Evolutionary conservation across 331 rosid species (phyloP).

Genomic region (Acacia pycnantha): DNA sequence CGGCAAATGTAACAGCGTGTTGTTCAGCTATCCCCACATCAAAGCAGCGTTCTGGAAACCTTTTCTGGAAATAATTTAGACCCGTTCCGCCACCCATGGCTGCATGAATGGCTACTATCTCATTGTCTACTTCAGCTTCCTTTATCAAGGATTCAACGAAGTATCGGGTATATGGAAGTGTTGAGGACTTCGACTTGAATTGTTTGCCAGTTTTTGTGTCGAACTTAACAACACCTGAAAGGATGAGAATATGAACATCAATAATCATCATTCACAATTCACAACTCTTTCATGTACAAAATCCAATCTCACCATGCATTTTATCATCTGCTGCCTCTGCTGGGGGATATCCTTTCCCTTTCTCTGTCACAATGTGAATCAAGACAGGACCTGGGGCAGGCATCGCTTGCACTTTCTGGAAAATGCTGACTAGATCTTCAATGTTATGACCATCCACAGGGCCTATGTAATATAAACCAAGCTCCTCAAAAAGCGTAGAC

Average conservation of each 20-base stretch:
- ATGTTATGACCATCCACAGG: slow-evolving; percentile 86
- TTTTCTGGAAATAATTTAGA: slow-evolving; percentile 79
- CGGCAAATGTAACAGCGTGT: slow-evolving; percentile 92
- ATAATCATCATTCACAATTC: slow-evolving; percentile 14
- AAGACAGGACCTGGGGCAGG: slow-evolving; percentile 87
- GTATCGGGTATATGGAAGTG: slow-evolving; percentile 78
- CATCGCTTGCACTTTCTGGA: slow-evolving; percentile 61
- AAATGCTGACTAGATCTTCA: slow-evolving; percentile 64
- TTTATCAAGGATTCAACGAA: slow-evolving; percentile 79
- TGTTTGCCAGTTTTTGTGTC: slow-evolving; percentile 80
- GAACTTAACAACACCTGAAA: slow-evolving; percentile 81
- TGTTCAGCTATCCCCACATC: slow-evolving; percentile 95
- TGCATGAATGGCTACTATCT: slow-evolving; percentile 85
- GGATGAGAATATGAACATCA: slow-evolving; percentile 12
- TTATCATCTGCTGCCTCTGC: slow-evolving; percentile 77
- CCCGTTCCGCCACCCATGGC: slow-evolving; percentile 97
- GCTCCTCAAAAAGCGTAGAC: slow-evolving; percentile 85
- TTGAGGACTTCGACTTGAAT: slow-evolving; percentile 59
- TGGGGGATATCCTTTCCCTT: slow-evolving; percentile 90
- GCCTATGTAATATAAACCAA: slow-evolving; percentile 85
- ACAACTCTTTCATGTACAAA: neutral
- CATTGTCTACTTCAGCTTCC: slow-evolving; percentile 76
- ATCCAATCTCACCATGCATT: slow-evolving; percentile 72
- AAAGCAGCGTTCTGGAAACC: slow-evolving; percentile 81
- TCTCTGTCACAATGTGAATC: slow-evolving; percentile 80